phyloP scores from a whole-genome alignment of 2,329 filamentous ascomycete genomes.

The Pyrenochaeta sp. region DNA sequence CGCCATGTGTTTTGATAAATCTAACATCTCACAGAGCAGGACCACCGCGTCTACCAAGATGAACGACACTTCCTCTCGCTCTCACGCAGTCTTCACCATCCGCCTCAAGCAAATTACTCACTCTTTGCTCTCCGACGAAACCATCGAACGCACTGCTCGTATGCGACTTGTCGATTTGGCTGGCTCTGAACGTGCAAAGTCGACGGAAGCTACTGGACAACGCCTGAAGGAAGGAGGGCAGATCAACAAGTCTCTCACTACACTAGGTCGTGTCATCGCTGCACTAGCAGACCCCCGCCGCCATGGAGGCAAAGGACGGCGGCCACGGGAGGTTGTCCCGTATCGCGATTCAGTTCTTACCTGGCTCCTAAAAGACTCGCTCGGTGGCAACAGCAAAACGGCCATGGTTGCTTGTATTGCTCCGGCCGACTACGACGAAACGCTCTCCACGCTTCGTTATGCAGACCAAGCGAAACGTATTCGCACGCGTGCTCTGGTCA shows the following conservation, averaged over 20 bases:
- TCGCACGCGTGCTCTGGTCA: slow-evolving; percentile 90
- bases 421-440: slow-evolving; percentile 96
- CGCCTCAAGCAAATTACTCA: slow-evolving; percentile 98
- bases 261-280: slow-evolving; percentile 92
- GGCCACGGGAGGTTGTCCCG: slow-evolving; percentile 73
- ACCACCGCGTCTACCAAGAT: slow-evolving; percentile 96
- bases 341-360: slow-evolving; percentile 88
- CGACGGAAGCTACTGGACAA: slow-evolving; percentile 91
- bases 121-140: slow-evolving; percentile 96
- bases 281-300: slow-evolving; percentile 77
- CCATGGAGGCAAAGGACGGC: slow-evolving; percentile 50
- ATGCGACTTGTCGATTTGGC: slow-evolving; percentile 95
- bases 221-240: slow-evolving; percentile 93
- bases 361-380: slow-evolving; percentile 92
- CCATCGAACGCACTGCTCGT: slow-evolving; percentile 89
- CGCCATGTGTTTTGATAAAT: not conserved
- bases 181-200: slow-evolving; percentile 92
- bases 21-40: slow-evolving; percentile 62
- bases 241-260: slow-evolving; percentile 98
- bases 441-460: slow-evolving; percentile 92
- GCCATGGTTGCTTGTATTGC: slow-evolving; percentile 99
- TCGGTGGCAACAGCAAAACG: slow-evolving; percentile 97
- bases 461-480: slow-evolving; percentile 98
- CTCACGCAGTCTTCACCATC: slow-evolving; percentile 97
- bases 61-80: slow-evolving; percentile 97